Percentiles rank a stretch among this genome's conserved stretches.
phyloP scores from a whole-genome alignment of 306 rosid species.

The Cucumis cinereus region DNA sequence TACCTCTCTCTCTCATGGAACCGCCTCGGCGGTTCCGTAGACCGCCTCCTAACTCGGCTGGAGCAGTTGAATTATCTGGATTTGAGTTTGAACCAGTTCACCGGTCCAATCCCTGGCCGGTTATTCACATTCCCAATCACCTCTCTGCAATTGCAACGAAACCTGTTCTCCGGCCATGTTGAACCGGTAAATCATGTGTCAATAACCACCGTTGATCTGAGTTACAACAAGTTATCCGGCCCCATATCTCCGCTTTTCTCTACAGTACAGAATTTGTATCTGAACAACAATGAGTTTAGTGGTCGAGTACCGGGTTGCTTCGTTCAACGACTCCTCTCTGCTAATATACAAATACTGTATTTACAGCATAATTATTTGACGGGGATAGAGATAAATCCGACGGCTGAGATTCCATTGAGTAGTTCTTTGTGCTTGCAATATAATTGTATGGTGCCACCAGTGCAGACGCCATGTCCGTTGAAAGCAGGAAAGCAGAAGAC shows the following conservation, averaged over 20 bases:
- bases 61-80: constrained; percentile 60
- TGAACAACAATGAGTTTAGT: constrained; percentile 76
- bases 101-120: constrained; percentile 60
- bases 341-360: constrained; percentile 61
- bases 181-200: constrained; percentile 49
- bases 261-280: constrained; percentile 68
- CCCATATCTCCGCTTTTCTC: constrained; percentile 58
- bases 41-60: constrained; percentile 43
- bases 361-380: constrained; percentile 86
- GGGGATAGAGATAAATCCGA: constrained; percentile 81
- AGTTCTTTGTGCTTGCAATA: constrained; percentile 86
- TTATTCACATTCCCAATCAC: constrained; percentile 62
- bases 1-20: constrained; percentile 82
- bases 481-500: constrained; percentile 66
- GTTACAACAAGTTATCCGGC: constrained; percentile 65
- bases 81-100: constrained; percentile 66
- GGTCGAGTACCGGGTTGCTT: constrained; percentile 72
- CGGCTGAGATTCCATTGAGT: constrained; percentile 91
- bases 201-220: constrained; percentile 74
- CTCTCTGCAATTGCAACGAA: constrained; percentile 60
- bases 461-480: constrained; percentile 74
- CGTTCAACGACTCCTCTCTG: constrained; percentile 54
- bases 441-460: constrained; percentile 93
- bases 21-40: constrained; percentile 53
- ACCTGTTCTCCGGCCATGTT: constrained; percentile 50